A percentile compares a stretch with the other conserved stretches of the same genome.
These are phyloP conservation scores for Leccinum subtestaceum DNA, from an alignment of 768 basidiomycete genomes.

Conservation along the genomic window DNA sequence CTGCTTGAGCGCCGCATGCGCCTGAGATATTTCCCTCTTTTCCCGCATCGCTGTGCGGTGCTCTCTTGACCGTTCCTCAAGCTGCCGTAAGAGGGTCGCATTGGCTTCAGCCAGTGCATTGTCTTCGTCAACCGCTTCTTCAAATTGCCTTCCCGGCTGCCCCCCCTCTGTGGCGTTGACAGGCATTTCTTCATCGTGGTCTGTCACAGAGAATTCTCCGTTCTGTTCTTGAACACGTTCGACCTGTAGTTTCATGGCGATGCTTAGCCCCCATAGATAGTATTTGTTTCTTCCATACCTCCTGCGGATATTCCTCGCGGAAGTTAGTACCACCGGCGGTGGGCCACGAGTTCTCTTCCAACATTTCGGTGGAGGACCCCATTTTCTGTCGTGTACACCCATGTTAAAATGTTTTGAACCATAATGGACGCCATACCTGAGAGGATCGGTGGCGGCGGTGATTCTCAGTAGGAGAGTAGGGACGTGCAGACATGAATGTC, in stretches of 20 bases:
- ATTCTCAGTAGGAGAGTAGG: neutral
- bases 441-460: neutral
- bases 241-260: neutral
- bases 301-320: neutral
- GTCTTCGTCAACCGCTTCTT: neutral
- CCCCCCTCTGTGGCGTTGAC: too few relatives aligned
- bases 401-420: neutral
- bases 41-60: neutral
- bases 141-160: neutral
- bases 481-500: conserved; percentile 5
- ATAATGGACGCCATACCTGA: conserved; percentile 6
- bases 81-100: neutral
- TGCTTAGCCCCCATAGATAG: neutral
- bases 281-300: neutral
- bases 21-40: neutral
- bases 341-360: too few relatives aligned
- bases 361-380: neutral
- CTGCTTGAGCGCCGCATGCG: neutral
- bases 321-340: too few relatives aligned
- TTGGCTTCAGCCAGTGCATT: neutral
- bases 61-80: conserved; percentile 7
- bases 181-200: neutral
- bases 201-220: neutral
- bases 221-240: neutral
- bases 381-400: neutral